These are phyloP conservation scores for Cymodocea nodosa DNA, from an alignment of 116 monocot species.

Conservation along the genomic window DNA sequence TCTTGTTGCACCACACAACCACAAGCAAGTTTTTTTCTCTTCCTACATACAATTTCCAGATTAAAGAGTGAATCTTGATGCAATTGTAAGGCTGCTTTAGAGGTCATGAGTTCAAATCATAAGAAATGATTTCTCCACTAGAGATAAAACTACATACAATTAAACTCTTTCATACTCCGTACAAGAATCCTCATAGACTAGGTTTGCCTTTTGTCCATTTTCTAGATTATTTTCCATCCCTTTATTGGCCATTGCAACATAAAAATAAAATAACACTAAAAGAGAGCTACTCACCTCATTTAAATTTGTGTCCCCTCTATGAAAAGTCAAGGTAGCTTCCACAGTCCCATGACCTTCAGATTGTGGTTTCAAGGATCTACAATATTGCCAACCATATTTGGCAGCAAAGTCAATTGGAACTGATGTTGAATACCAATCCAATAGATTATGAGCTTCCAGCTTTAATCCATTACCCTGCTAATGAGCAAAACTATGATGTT, in stretches of 20 bases:
- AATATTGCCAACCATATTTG: constrained; percentile 33
- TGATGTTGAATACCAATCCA: constrained; percentile 36
- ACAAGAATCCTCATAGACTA: no score
- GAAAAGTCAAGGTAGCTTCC: constrained; percentile 57
- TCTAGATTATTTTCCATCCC: no score
- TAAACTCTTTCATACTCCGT: no score
- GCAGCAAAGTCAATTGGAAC: constrained; percentile 21
- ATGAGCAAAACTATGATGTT: not conserved
- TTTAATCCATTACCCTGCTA: constrained; percentile 53
- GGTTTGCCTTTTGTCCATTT: no score
- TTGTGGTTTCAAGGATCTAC: constrained; percentile 52
- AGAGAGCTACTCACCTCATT: constrained; percentile 28
- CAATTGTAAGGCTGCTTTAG: no score
- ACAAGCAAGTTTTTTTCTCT: no score
- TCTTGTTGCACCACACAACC: no score
- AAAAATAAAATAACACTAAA: not conserved
- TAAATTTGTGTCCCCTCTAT: constrained; percentile 24
- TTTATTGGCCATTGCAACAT: not conserved
- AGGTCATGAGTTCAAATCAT: no score
- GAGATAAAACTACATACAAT: no score
- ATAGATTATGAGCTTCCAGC: constrained; percentile 28
- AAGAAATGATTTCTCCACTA: no score
- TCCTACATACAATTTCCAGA: no score
- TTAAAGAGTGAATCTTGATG: no score
- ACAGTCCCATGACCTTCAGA: constrained; percentile 49